Evolutionary conservation across 140 eudicot species (phyloP), one percentile per base, ranked within the genome.

Genomic region (Ambrosia hybrid): DNA sequence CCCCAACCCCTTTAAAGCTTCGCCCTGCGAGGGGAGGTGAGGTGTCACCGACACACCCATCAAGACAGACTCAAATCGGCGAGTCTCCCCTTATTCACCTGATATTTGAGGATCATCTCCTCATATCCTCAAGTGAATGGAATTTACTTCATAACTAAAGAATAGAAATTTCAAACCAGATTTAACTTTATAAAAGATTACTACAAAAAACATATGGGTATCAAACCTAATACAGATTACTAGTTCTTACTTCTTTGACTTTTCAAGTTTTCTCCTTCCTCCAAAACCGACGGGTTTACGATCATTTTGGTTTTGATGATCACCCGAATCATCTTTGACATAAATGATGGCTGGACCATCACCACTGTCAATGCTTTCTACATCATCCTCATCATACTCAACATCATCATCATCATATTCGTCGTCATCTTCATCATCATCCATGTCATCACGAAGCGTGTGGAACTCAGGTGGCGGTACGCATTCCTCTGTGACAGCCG

Each of bases 401-500:
- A 6, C 48, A 43, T 43, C 48, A 0, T 65, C 87, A 3, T 79
- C 75, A 14, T 88, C 66, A 0, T 69, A 79, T 1, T 73, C 81
- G 9, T 83, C 89, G 30, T 86, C 96, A 30, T 86, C 95, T 56
- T 79, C 83, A 2, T 86, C 79, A 34, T 77, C 95, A 59, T 78
- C 84, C 79, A 78, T 65, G 63, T 79, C 99, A 81, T 72, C 91
- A 43, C 84, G 86, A 66, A 87, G 62, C 1, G 97, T 76, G 38
- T 83, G 85, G 76, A 84, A 87, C 88, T 85, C 97, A 0, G 94
- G 94, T 64, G 99, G 97, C 4, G 99, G 99, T 12, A 84, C 87
- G 16, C 96, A 88, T 12, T 93, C 96, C 69, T 90, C 87, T 0
- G 90, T 90, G 77, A 87, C 85, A 5, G 97, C 96, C 69, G 77